phyloP scores from a whole-genome alignment of 768 basidiomycete genomes.

The Xerocomellus amylosporus region DNA sequence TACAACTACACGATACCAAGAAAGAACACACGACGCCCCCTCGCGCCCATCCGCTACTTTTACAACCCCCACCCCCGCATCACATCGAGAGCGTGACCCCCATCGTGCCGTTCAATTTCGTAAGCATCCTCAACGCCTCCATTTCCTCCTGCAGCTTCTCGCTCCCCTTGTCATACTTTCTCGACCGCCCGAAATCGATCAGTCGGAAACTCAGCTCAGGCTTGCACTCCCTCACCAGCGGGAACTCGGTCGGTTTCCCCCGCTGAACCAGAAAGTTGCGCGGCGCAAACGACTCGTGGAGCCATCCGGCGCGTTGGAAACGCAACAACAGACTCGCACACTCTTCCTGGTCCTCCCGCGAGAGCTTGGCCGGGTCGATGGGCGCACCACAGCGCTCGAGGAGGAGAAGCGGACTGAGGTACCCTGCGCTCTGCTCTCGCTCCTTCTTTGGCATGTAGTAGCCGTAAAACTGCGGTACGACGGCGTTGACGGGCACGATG shows the following conservation, averaged over 20 bases:
- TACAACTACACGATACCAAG: too few species aligned
- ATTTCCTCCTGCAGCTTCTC: conserved; percentile 11
- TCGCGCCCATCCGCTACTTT: too few species aligned
- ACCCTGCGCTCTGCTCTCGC: background rate
- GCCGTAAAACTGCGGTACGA: conserved; percentile 66
- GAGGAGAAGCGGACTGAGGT: conserved; percentile 42
- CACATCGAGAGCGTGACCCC: background rate
- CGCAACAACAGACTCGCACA: conserved; percentile 40
- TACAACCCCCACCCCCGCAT: background rate
- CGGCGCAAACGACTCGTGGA: conserved; percentile 41
- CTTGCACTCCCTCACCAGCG: background rate
- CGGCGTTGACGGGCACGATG: conserved; percentile 46
- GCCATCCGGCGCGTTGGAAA: conserved; percentile 38
- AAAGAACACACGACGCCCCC: background rate
- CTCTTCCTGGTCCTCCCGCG: conserved; percentile 39
- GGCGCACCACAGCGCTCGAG: conserved; percentile 47
- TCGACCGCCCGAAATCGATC: conserved; percentile 50
- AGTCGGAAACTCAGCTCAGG: conserved; percentile 41
- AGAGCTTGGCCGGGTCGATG: conserved; percentile 29
- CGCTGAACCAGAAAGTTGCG: conserved; percentile 46
- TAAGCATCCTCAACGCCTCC: conserved; percentile 6
- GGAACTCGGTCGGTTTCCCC: conserved; percentile 38
- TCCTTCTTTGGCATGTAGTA: conserved; percentile 42
- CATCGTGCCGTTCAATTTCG: background rate
- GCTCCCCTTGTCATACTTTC: background rate